Conservation (phyloP, 1,284 basidiomycete species). For the Xerocomus nothofagi region DNA sequence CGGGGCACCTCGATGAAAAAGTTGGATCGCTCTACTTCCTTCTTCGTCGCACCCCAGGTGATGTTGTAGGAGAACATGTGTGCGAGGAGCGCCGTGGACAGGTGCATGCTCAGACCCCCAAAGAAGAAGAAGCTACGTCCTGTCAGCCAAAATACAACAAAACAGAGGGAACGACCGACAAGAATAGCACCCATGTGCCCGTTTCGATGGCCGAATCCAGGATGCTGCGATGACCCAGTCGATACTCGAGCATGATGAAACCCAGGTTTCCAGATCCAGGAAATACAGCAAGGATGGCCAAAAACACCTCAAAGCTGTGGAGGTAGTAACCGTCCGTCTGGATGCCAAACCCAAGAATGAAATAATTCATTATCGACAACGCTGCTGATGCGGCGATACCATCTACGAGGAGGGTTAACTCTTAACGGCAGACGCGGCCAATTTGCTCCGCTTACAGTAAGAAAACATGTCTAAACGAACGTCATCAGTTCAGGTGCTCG, state of each 20-base stretch:
- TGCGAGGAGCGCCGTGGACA: slow-evolving; percentile 69
- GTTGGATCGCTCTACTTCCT: slow-evolving; percentile 79
- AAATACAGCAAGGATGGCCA: slow-evolving; percentile 77
- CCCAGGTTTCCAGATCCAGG: slow-evolving; percentile 70
- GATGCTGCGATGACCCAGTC: slow-evolving; percentile 62
- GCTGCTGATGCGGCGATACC: slow-evolving; percentile 69
- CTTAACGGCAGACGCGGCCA: slow-evolving; percentile 9
- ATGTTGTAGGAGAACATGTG: slow-evolving; percentile 86
- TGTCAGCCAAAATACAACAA: neutral
- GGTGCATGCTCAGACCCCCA: slow-evolving; percentile 72
- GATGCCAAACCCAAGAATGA: slow-evolving; percentile 65
- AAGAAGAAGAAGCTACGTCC: slow-evolving; percentile 78
- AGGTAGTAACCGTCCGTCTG: slow-evolving; percentile 68
- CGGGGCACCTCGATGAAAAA: slow-evolving; percentile 87
- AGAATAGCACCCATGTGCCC: slow-evolving; percentile 74
- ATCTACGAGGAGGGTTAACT: slow-evolving; percentile 40
- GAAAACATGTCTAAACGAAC: slow-evolving; percentile 73
- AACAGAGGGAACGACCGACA: slow-evolving; percentile 35
- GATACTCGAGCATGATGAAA: slow-evolving; percentile 73
- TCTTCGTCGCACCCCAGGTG: slow-evolving; percentile 76
- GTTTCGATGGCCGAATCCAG: slow-evolving; percentile 42
- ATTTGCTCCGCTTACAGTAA: slow-evolving; percentile 50
- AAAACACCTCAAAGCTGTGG: slow-evolving; percentile 73
- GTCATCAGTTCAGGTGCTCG: slow-evolving; percentile 2
- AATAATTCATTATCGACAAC: slow-evolving; percentile 72